Base-by-base conservation (phyloP, 108 stramenopile species). In the Cyclotella atomus region DNA sequence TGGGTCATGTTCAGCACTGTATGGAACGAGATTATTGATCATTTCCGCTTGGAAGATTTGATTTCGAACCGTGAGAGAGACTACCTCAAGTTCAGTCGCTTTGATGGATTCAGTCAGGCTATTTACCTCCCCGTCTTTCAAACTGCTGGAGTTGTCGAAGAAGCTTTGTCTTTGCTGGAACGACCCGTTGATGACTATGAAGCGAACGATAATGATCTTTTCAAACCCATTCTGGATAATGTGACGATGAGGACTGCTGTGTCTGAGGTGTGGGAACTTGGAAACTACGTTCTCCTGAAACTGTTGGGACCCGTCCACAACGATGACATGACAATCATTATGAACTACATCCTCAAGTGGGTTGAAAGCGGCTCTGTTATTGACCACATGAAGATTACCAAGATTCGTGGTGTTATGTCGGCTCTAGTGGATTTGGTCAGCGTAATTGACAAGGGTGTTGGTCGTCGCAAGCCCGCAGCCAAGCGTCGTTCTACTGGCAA, bases 1-100 rank as follows among this genome's bases (percentile, higher is more conserved):
- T 99, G 98, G 98, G 95, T 93, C 2, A 92, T 96, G 87, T 98
- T 99, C 74, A 95, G 95, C 60, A 90, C 95, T 32, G 97, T 95
- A 2, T 99, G 98, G 98, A 99, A 99, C 71, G 97, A 97, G 70
- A 91, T 98, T 65, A 94, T 96, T 66, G 95, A 94, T 68, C 88
- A 92, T 47, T 91, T 98, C 65, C 76, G 91, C 50, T 81, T 90
- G 33, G 93, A 98, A 60, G 98, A 99, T 81, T 87, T 96, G 68
- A 81, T 99, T 56, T 96, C 93, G 21, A 96, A 96, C 68, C 70
- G 85, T 0, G 98, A 99, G 79, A 89, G 91, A 61, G 93, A 92
- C 65, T 93, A 94, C 59, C 79, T 99, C 50, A 94, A 94, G 72
- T 99, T 99, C 83, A 94, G 95, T 38, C 84, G 89, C 33, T 99